Evolutionary conservation across 768 basidiomycete genomes (phyloP), one percentile per base, ranked within the genome.

Genomic region (Dioszegia crocea): DNA sequence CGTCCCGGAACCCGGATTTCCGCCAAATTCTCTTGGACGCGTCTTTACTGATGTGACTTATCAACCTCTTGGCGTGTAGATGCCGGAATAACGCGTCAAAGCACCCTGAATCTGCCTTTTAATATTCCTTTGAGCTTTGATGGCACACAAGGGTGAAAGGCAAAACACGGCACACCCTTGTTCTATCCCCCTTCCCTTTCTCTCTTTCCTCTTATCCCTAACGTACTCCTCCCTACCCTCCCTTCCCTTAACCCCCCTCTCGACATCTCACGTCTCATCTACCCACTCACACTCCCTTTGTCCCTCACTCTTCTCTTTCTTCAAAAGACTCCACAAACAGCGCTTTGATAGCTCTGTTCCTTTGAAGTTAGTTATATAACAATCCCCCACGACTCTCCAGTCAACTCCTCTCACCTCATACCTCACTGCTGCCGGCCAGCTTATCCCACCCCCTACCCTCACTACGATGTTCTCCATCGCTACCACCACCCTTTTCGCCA

Each of bases 41-140:
- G 33, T 33, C 33, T 33, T 14, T 33, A 33, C 33, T 33, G 33
- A 33, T 14, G 33, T 33, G 33, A 6, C 33, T 6, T 6, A 33
- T 33, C 33, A 14, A 33, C 14, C 14, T 33, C 33, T 33, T 33
- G 33, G 33, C 33, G 33, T 14, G 33, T 14, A 14, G 33, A 33
- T 6, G 33, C 8, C 8, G 14, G 33, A 33, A 33, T 14, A 33
- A 33, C 33, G 33, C 33, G 33, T 33, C 88, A 86, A 86, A 50
- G 93, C 91, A 78, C 90, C 94, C 43, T 73, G 91, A 88, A 11
- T 91, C 94, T 79, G 92, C 88, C 73, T 68, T 88, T 81, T 36
- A 3, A 11, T 26, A 29, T 52, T 31, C 17, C 50, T 30, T 2
- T 30, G n/a, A 14, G 33, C 33, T 33, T 33, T 14, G 14, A 6